Evolutionary conservation across 176 grass and related monocot genomes (phyloP).

Genomic region (Cocos nucifera): DNA sequence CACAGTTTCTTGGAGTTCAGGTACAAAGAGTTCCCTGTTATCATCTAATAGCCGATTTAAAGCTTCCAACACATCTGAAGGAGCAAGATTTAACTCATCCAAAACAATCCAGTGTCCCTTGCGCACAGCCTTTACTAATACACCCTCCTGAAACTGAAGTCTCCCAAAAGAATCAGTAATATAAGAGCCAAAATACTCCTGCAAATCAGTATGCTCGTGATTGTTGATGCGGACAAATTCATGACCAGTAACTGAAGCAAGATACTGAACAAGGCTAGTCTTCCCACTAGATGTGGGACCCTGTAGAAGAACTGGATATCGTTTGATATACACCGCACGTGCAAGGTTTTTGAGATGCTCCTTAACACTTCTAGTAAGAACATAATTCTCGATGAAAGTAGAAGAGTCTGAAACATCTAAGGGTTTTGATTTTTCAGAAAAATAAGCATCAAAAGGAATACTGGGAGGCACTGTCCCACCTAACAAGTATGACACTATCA

Average conservation of each 20-base stretch:
- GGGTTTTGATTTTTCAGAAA: conserved; percentile 26
- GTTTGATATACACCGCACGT: conserved; percentile 84
- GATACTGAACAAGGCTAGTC: conserved; percentile 81
- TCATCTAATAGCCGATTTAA: conserved; percentile 95
- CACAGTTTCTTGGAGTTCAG: conserved; percentile 83
- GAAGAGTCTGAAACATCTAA: conserved; percentile 27
- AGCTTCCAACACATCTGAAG: conserved; percentile 94
- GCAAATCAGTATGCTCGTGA: conserved; percentile 95
- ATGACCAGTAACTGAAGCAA: conserved; percentile 78
- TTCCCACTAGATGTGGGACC: conserved; percentile 95
- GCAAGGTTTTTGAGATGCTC: conserved; percentile 76
- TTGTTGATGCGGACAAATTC: conserved; percentile 98
- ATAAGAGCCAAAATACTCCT: conserved; percentile 94
- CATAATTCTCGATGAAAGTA: conserved; percentile 48
- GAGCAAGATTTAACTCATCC: conserved; percentile 97
- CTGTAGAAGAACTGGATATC: conserved; percentile 86
- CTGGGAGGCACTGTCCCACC: conserved; percentile 37
- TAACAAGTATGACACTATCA: conserved; percentile 48
- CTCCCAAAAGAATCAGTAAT: conserved; percentile 60
- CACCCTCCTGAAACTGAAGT: conserved; percentile 89
- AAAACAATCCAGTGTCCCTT: conserved; percentile 95
- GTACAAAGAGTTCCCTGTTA: conserved; percentile 88
- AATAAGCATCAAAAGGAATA: conserved; percentile 50
- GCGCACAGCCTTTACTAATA: conserved; percentile 89
- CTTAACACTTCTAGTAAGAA: conserved; percentile 66